Percentiles rank a stretch among this genome's conserved stretches.
These are phyloP conservation scores for Gossypium stocksii DNA, from an alignment of 345 rosid species.

Conservation along the genomic window DNA sequence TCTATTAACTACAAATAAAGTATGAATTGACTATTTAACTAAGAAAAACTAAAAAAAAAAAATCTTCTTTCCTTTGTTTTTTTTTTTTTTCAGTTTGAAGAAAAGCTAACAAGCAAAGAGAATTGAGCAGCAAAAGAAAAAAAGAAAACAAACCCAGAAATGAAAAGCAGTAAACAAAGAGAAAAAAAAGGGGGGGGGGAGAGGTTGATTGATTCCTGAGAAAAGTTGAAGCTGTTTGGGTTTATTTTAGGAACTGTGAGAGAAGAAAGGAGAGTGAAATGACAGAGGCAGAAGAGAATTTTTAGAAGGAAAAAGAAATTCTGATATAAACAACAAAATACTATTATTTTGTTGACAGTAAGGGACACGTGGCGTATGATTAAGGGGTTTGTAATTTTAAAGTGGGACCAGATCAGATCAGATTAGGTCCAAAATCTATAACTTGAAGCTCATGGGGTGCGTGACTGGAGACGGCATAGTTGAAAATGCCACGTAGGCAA, in stretches of 20 bases:
- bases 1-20: background rate
- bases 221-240: background rate
- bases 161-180: background rate
- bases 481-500: background rate
- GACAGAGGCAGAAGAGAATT: background rate
- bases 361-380: background rate
- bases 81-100: background rate
- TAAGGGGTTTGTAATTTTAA: background rate
- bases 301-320: background rate
- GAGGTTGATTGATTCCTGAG: background rate
- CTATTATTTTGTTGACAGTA: background rate
- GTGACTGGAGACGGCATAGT: background rate
- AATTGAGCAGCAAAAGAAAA: background rate
- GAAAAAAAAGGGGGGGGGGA: background rate
- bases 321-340: background rate
- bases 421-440: background rate
- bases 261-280: background rate
- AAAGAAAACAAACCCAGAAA: slow-evolving; percentile 1
- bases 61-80: background rate
- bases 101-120: background rate
- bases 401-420: background rate
- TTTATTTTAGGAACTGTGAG: background rate
- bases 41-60: background rate
- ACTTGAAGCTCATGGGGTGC: background rate
- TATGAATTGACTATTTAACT: background rate